A percentile compares a stretch with the other conserved stretches of the same genome.
These are phyloP conservation scores for Jacaranda mimosifolia DNA, from an alignment of 257 asterid species.

Conservation along the genomic window DNA sequence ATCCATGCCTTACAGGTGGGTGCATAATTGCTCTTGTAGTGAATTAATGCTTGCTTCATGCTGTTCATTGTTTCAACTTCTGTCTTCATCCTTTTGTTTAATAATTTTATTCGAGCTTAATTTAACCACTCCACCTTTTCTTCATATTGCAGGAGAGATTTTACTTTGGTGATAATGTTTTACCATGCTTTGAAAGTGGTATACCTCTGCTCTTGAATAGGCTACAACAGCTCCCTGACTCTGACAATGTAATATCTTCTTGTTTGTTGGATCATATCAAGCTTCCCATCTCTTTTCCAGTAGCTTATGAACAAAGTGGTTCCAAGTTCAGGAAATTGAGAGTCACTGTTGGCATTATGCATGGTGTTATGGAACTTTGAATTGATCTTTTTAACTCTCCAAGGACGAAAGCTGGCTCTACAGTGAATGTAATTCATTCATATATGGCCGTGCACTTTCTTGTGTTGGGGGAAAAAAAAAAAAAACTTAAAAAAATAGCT, in stretches of 20 bases:
- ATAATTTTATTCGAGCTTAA: slow-evolving; percentile 6
- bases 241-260: slow-evolving; percentile 77
- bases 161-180: slow-evolving; percentile 90
- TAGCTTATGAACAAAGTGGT: slow-evolving; percentile 4
- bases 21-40: slow-evolving; percentile 24
- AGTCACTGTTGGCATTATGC: neutral
- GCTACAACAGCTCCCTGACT: slow-evolving; percentile 95
- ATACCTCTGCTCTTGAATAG: slow-evolving; percentile 87
- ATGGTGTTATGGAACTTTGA: neutral
- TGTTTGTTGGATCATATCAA: slow-evolving; percentile 16
- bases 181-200: slow-evolving; percentile 98
- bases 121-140: slow-evolving; percentile 14
- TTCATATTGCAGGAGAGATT: slow-evolving; percentile 81
- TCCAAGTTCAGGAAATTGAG: neutral
- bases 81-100: slow-evolving; percentile 9
- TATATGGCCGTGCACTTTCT: too few relatives aligned
- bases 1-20: slow-evolving; percentile 98
- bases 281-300: neutral
- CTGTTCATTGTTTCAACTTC: slow-evolving; percentile 20
- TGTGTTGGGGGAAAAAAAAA: neutral
- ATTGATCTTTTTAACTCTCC: neutral
- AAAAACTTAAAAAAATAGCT: neutral
- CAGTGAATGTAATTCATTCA: neutral
- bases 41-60: slow-evolving; percentile 16
- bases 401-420: neutral